These are phyloP conservation scores for Fusarium hainanense DNA, from an alignment of 2,329 filamentous ascomycete genomes.

Conservation along the genomic window DNA sequence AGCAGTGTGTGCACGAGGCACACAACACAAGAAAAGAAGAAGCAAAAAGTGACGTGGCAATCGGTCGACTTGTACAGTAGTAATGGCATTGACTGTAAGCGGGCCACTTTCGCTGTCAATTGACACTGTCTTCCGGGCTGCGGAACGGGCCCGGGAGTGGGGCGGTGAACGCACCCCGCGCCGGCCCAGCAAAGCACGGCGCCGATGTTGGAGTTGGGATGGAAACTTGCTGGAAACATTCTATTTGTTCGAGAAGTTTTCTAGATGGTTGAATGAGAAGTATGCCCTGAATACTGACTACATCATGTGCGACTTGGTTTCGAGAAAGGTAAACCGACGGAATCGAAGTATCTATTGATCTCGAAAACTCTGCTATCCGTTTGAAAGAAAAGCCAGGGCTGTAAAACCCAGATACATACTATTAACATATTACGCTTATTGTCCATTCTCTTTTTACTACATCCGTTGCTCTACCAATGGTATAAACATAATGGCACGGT, in stretches of 20 bases:
- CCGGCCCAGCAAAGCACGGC: conserved; percentile 4
- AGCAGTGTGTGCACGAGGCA: background rate
- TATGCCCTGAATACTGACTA: background rate
- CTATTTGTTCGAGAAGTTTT: conserved; percentile 1
- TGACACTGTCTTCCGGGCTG: conserved; percentile 12
- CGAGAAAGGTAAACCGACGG: background rate
- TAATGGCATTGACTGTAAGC: conserved; percentile 19
- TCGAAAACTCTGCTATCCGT: background rate
- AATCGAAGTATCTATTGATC: background rate
- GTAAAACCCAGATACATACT: conserved; percentile 9
- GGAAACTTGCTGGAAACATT: background rate
- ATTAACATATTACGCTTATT: conserved; percentile 22
- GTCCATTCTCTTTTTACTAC: conserved; percentile 1
- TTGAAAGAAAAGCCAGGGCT: background rate
- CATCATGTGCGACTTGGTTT: background rate
- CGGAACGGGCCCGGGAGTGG: conserved; percentile 30
- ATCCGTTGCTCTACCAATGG: background rate
- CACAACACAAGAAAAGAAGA: conserved; percentile 1
- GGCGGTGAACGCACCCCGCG: conserved; percentile 24
- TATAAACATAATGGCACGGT: conserved; percentile 10
- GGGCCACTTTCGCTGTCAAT: conserved; percentile 13
- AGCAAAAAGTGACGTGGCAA: conserved; percentile 33
- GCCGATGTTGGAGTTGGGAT: background rate
- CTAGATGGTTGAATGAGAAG: background rate
- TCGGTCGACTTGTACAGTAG: conserved; percentile 1